Percentiles rank a stretch among this genome's conserved stretches.
Evolutionary conservation across 345 rosid genomes (phyloP).

Genomic region (Chamaenerion angustifolium): DNA sequence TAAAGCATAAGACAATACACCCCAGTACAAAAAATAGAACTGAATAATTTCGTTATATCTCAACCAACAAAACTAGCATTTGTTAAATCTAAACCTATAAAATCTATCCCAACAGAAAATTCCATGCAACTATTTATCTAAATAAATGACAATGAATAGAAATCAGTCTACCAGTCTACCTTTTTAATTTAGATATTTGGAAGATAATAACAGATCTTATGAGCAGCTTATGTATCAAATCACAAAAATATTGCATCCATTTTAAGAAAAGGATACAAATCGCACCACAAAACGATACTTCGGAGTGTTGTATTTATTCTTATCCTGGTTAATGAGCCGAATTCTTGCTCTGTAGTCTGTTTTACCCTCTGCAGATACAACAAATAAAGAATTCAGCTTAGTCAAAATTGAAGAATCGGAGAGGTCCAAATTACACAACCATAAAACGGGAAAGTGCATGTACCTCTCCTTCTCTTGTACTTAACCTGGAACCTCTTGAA

Average conservation of each 20-base stretch:
- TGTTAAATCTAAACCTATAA: no score
- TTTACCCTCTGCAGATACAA: slow-evolving; percentile 44
- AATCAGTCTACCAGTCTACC: no score
- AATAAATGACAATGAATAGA: no score
- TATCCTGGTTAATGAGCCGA: slow-evolving; percentile 66
- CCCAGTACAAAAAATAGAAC: no score
- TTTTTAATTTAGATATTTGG: no score
- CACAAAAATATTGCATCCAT: no score
- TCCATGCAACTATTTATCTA: no score
- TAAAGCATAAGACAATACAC: no score
- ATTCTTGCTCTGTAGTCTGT: slow-evolving; percentile 83
- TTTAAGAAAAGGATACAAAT: slow-evolving; percentile 37
- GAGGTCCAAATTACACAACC: background rate
- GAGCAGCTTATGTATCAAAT: background rate
- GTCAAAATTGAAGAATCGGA: background rate
- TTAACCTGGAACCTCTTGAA: slow-evolving; percentile 69
- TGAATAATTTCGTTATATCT: no score
- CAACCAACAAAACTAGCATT: no score
- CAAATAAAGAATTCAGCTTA: background rate
- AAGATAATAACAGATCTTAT: no score
- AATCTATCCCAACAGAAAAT: no score
- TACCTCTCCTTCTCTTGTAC: slow-evolving; percentile 67
- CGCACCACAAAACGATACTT: slow-evolving; percentile 69
- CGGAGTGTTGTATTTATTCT: slow-evolving; percentile 77
- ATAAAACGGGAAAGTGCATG: background rate